A percentile compares a stretch with the other conserved stretches of the same genome.
These are phyloP conservation scores for Pseudonitzschia delicatissima DNA, from an alignment of 108 stramenopile genomes.

Conservation along the genomic window DNA sequence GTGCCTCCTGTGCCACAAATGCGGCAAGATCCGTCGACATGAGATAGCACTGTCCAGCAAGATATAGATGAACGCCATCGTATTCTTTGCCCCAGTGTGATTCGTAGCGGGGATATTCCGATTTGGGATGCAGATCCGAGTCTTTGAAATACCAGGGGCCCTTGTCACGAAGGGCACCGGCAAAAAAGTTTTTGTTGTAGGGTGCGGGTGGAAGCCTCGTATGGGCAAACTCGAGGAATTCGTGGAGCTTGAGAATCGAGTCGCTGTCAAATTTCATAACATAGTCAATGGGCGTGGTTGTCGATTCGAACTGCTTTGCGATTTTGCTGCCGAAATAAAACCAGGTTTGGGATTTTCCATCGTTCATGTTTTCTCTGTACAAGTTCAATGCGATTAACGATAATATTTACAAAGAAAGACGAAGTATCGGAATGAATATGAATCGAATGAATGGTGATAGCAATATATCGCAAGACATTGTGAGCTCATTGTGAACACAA, in stretches of 20 bases:
- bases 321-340: constrained; percentile 37
- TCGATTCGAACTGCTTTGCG: constrained; percentile 14
- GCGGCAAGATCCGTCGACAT: constrained; percentile 33
- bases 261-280: constrained; percentile 49
- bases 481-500: neutral
- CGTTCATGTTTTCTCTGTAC: constrained; percentile 52
- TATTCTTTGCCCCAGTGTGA: constrained; percentile 28
- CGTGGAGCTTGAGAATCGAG: constrained; percentile 42
- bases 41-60: constrained; percentile 49
- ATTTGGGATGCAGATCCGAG: neutral
- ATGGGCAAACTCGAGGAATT: constrained; percentile 42
- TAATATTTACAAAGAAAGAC: neutral
- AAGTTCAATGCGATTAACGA: constrained; percentile 8
- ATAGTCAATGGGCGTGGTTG: constrained; percentile 32
- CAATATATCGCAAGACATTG: too few relatives aligned
- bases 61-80: constrained; percentile 46
- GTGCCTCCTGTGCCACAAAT: constrained; percentile 30
- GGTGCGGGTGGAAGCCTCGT: constrained; percentile 39
- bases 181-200: constrained; percentile 25
- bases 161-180: constrained; percentile 48
- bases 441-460: neutral
- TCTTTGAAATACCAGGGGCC: constrained; percentile 32
- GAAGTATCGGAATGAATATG: neutral
- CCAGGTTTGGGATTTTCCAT: constrained; percentile 47
- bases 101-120: constrained; percentile 22